Evolutionary conservation across 768 basidiomycete genomes (phyloP).

Genomic region (Boletus edulis): DNA sequence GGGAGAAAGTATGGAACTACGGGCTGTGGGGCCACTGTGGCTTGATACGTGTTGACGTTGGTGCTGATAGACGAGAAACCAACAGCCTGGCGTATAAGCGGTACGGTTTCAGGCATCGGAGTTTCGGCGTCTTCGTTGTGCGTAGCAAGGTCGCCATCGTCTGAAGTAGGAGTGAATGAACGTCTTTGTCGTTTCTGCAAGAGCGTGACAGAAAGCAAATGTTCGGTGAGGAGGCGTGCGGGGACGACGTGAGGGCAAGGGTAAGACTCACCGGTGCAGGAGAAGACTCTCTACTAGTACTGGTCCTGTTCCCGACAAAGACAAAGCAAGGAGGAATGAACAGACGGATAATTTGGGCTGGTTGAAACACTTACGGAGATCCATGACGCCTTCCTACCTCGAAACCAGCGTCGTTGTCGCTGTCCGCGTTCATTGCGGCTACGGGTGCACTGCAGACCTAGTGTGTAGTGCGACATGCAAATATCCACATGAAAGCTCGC

Average conservation of each 20-base stretch:
- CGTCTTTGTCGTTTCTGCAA: constrained; percentile 42
- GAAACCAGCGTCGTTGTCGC: constrained; percentile 25
- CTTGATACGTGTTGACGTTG: constrained; percentile 31
- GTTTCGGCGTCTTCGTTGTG: constrained; percentile 41
- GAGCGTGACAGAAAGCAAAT: not conserved
- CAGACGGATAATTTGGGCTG: not conserved
- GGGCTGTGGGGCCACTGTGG: constrained; percentile 20
- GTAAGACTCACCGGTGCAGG: constrained; percentile 41
- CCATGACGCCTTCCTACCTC: constrained; percentile 34
- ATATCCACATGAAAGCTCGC: too few species aligned
- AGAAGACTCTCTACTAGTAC: constrained; percentile 59
- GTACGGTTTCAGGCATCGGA: constrained; percentile 44
- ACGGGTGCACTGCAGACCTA: not conserved
- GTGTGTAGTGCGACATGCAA: not conserved
- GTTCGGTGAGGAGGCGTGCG: not conserved
- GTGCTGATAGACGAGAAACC: constrained; percentile 42
- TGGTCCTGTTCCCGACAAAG: constrained; percentile 40
- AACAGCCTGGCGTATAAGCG: constrained; percentile 58
- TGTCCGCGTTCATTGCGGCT: constrained; percentile 10
- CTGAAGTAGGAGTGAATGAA: constrained; percentile 51
- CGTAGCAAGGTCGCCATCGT: constrained; percentile 44
- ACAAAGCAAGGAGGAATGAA: constrained; percentile 5
- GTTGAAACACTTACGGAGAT: constrained; percentile 35
- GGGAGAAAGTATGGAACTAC: constrained; percentile 44
- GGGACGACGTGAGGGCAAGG: not conserved